Evolutionary conservation across 345 rosid genomes (phyloP).

Genomic region (Acer campestre): DNA sequence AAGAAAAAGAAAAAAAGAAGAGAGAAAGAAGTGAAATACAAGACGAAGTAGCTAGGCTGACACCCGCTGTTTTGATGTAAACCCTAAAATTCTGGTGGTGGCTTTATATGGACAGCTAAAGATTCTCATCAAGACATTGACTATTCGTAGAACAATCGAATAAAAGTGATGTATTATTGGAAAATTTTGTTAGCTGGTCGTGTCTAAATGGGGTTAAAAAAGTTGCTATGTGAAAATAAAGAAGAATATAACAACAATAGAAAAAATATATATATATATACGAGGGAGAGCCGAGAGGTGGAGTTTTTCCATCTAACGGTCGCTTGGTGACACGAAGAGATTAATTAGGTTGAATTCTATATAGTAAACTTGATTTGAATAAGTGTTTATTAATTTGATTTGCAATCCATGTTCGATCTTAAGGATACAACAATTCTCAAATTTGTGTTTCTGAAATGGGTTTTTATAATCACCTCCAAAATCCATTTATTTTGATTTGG

Average conservation of each 20-base stretch:
- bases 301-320: not conserved
- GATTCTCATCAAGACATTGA: constrained; percentile 53
- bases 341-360: no score
- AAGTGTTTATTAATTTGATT: no score
- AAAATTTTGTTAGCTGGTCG: constrained; percentile 11
- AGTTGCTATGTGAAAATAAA: constrained; percentile 8
- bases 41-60: constrained; percentile 16
- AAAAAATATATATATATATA: not conserved
- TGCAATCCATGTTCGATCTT: not conserved
- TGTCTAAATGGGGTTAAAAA: constrained; percentile 5
- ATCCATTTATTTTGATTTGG: no score
- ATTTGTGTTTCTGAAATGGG: no score
- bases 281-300: not conserved
- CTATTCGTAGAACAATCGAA: constrained; percentile 35
- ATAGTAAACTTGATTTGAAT: not conserved
- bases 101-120: constrained; percentile 38
- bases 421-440: no score
- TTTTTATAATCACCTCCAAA: no score
- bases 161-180: constrained; percentile 24
- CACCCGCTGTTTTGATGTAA: constrained; percentile 34
- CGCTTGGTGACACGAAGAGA: not conserved
- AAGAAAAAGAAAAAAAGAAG: not conserved
- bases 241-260: not conserved
- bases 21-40: not conserved
- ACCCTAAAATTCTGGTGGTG: constrained; percentile 40